These are phyloP conservation scores for Pseudophaeomoniella oleicola DNA, from an alignment of 2,329 filamentous ascomycete species.

Conservation along the genomic window DNA sequence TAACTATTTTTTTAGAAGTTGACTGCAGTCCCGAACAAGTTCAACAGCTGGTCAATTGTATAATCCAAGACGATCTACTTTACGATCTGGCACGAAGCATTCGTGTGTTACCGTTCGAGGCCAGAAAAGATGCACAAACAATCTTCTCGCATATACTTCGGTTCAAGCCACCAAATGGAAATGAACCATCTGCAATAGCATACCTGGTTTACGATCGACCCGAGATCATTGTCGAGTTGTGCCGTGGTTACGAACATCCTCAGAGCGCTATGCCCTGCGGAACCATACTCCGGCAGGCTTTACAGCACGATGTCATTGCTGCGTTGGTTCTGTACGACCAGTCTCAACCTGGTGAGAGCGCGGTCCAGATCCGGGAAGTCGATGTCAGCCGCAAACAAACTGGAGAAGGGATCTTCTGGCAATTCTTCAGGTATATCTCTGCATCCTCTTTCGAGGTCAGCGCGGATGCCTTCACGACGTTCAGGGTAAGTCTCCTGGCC, in stretches of 20 bases:
- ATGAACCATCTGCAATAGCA: conserved; percentile 71
- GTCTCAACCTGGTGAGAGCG: conserved; percentile 56
- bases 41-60: conserved; percentile 66
- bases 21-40: conserved; percentile 81
- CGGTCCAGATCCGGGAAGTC: conserved; percentile 63
- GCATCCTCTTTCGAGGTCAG: conserved; percentile 92
- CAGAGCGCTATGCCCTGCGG: conserved; percentile 88
- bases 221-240: conserved; percentile 76
- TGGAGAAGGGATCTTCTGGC: conserved; percentile 84
- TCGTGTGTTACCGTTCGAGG: conserved; percentile 81
- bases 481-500: conserved; percentile 48
- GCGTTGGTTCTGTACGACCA: conserved; percentile 90
- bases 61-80: conserved; percentile 82
- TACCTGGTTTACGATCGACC: conserved; percentile 79
- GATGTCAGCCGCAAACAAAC: conserved; percentile 61
- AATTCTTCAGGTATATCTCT: conserved; percentile 95
- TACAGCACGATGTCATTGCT: conserved; percentile 81
- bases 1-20: conserved; percentile 43
- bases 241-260: conserved; percentile 75
- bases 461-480: conserved; percentile 94
- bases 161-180: conserved; percentile 56
- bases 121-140: conserved; percentile 86
- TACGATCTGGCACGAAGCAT: conserved; percentile 71
- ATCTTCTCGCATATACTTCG: conserved; percentile 93
- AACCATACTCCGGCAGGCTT: conserved; percentile 73